Evolutionary conservation across 129 eudicot genomes (phyloP).

Genomic region (Centaurea solstitialis): DNA sequence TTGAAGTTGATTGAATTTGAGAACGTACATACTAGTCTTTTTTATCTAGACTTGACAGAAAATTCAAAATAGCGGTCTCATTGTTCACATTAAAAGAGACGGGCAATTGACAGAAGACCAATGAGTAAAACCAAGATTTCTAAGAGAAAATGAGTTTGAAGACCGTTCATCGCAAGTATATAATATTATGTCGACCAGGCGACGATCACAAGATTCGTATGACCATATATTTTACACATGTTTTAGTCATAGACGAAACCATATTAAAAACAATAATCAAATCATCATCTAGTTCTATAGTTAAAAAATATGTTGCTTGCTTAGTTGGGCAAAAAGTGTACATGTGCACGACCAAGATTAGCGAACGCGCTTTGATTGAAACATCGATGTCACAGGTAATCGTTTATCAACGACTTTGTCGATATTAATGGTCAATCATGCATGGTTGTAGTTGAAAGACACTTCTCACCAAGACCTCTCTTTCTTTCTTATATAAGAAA

Average conservation of each 20-base stretch:
- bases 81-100: constrained; percentile 40
- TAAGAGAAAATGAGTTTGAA: constrained; percentile 13
- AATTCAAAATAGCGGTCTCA: constrained; percentile 14
- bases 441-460: constrained; percentile 23
- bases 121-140: constrained; percentile 10
- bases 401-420: constrained; percentile 38
- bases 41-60: background rate
- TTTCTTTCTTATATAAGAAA: constrained; percentile 7
- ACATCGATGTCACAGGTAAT: constrained; percentile 18
- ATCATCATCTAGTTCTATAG: constrained; percentile 14
- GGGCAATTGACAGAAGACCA: constrained; percentile 15
- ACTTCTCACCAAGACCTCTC: constrained; percentile 27
- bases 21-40: constrained; percentile 9
- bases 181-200: constrained; percentile 8
- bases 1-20: constrained; percentile 2
- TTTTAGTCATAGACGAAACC: constrained; percentile 32
- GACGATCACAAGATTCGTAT: background rate
- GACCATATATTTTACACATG: constrained; percentile 7
- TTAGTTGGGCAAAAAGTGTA: constrained; percentile 20
- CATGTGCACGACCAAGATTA: constrained; percentile 8
- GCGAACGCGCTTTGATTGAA: constrained; percentile 32
- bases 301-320: constrained; percentile 30
- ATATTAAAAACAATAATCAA: constrained; percentile 15
- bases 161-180: constrained; percentile 15
- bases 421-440: constrained; percentile 21